Evolutionary conservation across 2,329 filamentous ascomycete species (phyloP).

Genomic region (Colletotrichum sp.): DNA sequence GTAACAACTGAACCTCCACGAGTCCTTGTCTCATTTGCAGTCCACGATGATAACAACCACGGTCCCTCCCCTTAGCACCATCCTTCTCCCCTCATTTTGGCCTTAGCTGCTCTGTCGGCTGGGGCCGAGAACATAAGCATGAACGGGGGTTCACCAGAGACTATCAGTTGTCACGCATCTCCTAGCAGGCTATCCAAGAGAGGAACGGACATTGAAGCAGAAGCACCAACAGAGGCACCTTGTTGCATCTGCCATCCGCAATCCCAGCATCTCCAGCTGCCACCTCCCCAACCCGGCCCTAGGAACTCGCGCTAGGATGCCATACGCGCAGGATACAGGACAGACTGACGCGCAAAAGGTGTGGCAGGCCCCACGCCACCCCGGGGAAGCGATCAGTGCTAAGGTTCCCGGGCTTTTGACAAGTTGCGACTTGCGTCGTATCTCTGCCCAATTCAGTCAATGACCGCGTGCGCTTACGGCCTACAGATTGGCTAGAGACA

Average conservation of each 20-base stretch:
- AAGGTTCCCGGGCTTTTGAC: neutral
- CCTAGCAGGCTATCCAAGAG: neutral
- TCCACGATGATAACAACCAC: neutral
- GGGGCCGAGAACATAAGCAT: neutral
- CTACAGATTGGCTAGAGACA: neutral
- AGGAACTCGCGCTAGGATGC: neutral
- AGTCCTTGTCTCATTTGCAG: neutral
- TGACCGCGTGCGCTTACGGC: conserved; percentile 9
- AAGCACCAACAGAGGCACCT: neutral
- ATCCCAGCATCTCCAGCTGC: neutral
- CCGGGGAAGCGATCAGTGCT: neutral
- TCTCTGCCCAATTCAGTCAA: conserved; percentile 17
- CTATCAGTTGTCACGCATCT: neutral
- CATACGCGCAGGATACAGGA: neutral
- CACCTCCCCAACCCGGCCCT: neutral
- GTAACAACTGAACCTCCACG: neutral
- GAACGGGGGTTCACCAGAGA: neutral
- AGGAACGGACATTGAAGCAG: neutral
- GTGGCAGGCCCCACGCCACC: neutral
- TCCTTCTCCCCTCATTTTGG: neutral
- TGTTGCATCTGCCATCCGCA: neutral
- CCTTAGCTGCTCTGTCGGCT: neutral
- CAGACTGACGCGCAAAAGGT: neutral
- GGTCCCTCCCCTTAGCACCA: neutral
- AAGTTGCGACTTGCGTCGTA: conserved; percentile 5